These are phyloP conservation scores for Fusarium cyanostomum DNA, from an alignment of 2,329 filamentous ascomycete species.

Conservation along the genomic window DNA sequence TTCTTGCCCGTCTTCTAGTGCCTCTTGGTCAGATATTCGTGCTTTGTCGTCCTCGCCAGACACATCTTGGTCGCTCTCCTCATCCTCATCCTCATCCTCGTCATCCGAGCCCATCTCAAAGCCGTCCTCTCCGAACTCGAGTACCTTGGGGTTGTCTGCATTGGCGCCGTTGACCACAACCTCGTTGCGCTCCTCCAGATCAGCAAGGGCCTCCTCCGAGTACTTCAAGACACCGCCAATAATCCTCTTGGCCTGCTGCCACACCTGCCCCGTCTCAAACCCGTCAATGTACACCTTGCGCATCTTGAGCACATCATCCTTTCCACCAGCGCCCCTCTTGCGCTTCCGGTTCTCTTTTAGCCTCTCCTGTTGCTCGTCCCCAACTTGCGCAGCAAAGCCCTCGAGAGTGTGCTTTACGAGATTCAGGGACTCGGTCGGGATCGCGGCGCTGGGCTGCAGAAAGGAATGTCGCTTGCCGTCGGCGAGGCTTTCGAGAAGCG, in stretches of 20 bases:
- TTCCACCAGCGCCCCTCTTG: constrained; percentile 68
- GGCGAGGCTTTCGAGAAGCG: constrained; percentile 66
- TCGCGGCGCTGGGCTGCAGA: constrained; percentile 73
- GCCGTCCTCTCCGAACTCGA: constrained; percentile 44
- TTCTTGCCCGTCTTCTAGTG: constrained; percentile 40
- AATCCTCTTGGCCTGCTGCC: constrained; percentile 90
- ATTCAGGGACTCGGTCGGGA: constrained; percentile 75
- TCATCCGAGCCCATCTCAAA: constrained; percentile 46
- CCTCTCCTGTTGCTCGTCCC: constrained; percentile 75
- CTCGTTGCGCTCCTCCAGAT: constrained; percentile 63
- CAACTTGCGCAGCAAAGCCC: constrained; percentile 76
- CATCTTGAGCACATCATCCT: constrained; percentile 72
- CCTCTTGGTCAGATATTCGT: constrained; percentile 30
- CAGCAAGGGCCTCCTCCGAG: constrained; percentile 57
- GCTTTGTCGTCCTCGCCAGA: constrained; percentile 44
- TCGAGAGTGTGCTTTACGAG: constrained; percentile 86
- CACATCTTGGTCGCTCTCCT: constrained; percentile 44
- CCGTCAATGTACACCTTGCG: constrained; percentile 87
- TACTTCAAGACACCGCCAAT: constrained; percentile 67
- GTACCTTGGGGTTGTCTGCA: constrained; percentile 44
- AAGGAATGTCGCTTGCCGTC: constrained; percentile 75
- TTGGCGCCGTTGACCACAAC: constrained; percentile 48
- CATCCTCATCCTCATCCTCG: constrained; percentile 45
- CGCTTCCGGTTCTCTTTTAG: constrained; percentile 79
- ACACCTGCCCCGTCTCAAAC: constrained; percentile 88